Evolutionary conservation across 2,329 filamentous ascomycete species (phyloP).

Genomic region (Pleomassaria siparia): DNA sequence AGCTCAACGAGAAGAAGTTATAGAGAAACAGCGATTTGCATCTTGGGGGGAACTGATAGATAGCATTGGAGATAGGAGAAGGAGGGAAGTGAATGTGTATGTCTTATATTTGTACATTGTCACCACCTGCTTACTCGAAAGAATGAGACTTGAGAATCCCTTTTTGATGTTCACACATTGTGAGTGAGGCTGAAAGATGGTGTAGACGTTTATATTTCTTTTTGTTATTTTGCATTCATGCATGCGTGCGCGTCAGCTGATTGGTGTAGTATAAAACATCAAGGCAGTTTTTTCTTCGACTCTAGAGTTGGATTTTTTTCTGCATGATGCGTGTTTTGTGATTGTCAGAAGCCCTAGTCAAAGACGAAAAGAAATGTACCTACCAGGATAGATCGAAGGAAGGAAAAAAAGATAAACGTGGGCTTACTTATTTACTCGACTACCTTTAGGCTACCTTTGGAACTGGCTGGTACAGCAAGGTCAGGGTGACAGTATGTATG

Average conservation of each 20-base stretch:
- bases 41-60: conserved; percentile 14
- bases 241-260: conserved; percentile 10
- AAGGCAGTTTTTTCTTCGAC: conserved; percentile 8
- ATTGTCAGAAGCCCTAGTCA: no score
- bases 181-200: conserved; percentile 13
- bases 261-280: conserved; percentile 10
- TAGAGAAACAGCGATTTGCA: conserved; percentile 21
- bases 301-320: neutral
- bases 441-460: no score
- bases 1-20: conserved; percentile 37
- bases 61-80: conserved; percentile 14
- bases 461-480: no score
- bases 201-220: conserved; percentile 25
- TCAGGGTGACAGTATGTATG: no score
- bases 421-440: no score
- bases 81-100: conserved; percentile 18
- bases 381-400: no score
- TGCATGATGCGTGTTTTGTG: neutral
- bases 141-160: conserved; percentile 28
- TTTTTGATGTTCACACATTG: conserved; percentile 17
- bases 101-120: conserved; percentile 45
- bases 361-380: no score
- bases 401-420: no score
- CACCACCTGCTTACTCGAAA: conserved; percentile 37
- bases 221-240: conserved; percentile 8